Evolutionary conservation across 2,329 filamentous ascomycete genomes (phyloP).

Genomic region (Hypoxylon sp.): DNA sequence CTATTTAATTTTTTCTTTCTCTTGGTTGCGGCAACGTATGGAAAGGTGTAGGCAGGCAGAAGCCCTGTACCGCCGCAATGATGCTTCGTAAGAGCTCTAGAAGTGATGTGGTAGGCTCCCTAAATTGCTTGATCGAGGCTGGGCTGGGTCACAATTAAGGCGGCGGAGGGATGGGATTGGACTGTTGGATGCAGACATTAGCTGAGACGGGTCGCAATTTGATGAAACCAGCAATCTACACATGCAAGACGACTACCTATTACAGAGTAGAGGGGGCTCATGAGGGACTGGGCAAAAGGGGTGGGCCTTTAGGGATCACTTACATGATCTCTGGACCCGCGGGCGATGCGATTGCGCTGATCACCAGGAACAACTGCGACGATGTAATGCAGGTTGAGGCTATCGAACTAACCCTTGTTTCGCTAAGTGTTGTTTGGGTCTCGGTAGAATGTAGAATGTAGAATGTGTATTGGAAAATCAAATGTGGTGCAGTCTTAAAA

Average conservation of each 20-base stretch:
- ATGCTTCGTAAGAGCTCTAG: conserved; percentile 29
- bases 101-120: conserved; percentile 23
- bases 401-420: conserved; percentile 7
- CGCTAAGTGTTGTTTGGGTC: background rate
- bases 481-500: too few species aligned
- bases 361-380: conserved; percentile 34
- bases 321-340: conserved; percentile 32
- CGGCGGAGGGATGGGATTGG: conserved; percentile 21
- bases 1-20: conserved; percentile 6
- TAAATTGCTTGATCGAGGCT: conserved; percentile 28
- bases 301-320: conserved; percentile 28
- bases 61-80: conserved; percentile 27
- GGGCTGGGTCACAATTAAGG: conserved; percentile 21
- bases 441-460: conserved; percentile 7
- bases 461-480: background rate
- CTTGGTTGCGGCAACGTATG: conserved; percentile 1
- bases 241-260: conserved; percentile 24
- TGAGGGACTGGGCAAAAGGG: background rate
- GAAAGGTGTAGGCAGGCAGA: conserved; percentile 8
- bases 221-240: conserved; percentile 15
- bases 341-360: conserved; percentile 23
- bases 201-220: conserved; percentile 23
- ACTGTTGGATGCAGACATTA: conserved; percentile 20
- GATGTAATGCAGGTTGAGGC: conserved; percentile 31
- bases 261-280: conserved; percentile 5